Percentiles rank a stretch among this genome's conserved stretches.
phyloP scores from a whole-genome alignment of 148 eudicot genomes.

The Fagopyrum homotropicum region DNA sequence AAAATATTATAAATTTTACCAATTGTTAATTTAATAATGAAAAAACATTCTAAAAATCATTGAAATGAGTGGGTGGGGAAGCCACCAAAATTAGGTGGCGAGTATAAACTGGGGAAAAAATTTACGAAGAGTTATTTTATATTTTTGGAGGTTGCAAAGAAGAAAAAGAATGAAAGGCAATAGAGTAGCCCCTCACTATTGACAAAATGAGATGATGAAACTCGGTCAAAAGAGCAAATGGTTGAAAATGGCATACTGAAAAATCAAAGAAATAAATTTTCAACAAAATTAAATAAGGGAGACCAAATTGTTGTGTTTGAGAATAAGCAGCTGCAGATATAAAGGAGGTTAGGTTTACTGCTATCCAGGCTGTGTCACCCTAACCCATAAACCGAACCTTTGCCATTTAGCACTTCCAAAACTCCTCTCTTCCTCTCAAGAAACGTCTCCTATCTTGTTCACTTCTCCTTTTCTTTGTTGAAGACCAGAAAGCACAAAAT shows the following conservation, averaged over 20 bases:
- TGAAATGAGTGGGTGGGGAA: no score
- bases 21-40: no score
- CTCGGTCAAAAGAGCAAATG: neutral
- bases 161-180: neutral
- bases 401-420: slow-evolving; percentile 3
- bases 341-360: slow-evolving; percentile 13
- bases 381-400: slow-evolving; percentile 9
- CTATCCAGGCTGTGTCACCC: slow-evolving; percentile 12
- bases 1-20: no score
- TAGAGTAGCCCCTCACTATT: neutral
- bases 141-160: no score
- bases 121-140: no score
- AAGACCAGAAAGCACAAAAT: neutral
- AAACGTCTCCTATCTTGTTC: neutral
- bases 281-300: neutral
- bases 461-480: neutral
- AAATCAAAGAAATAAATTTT: neutral
- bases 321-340: neutral
- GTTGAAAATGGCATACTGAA: neutral
- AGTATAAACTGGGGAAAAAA: no score
- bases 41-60: no score
- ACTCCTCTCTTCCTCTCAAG: neutral
- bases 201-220: neutral
- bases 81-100: no score
- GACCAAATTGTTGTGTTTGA: slow-evolving; percentile 5